phyloP scores from a whole-genome alignment of 176 grass and related monocot genomes.

The Zoysia pacifica region DNA sequence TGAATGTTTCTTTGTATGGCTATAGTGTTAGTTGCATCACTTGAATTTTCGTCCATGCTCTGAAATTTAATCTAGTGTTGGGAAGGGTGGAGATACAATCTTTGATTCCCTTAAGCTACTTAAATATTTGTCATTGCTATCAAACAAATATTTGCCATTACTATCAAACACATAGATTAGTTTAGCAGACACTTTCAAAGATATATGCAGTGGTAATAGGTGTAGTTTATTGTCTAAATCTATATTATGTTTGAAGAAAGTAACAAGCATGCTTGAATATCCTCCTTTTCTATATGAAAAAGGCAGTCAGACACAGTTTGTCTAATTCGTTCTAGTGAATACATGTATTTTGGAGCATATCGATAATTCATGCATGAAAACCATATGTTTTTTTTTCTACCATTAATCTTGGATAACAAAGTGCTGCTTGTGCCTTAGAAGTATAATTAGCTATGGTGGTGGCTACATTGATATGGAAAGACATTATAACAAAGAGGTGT shows the following conservation, averaged over 20 bases:
- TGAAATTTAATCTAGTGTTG: no score
- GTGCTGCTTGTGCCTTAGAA: constrained; percentile 44
- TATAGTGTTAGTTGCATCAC: no score
- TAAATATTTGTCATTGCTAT: no score
- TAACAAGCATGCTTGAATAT: background rate
- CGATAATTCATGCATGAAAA: background rate
- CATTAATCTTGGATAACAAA: constrained; percentile 28
- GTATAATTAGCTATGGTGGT: constrained; percentile 19
- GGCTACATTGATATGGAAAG: constrained; percentile 31
- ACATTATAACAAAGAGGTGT: background rate
- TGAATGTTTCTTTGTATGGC: no score
- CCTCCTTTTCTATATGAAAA: background rate
- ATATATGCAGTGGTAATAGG: no score
- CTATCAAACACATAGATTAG: no score
- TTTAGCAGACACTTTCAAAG: no score
- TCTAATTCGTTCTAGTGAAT: constrained; percentile 11
- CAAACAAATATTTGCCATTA: no score
- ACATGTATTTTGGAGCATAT: background rate
- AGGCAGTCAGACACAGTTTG: background rate
- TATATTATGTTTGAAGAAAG: background rate
- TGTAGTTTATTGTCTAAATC: no score
- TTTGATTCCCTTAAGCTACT: no score
- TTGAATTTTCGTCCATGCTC: no score
- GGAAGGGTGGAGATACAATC: no score
- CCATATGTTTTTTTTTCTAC: background rate